phyloP scores from a whole-genome alignment of 2,329 filamentous ascomycete genomes.

The Cladobotryum mycophilum region DNA sequence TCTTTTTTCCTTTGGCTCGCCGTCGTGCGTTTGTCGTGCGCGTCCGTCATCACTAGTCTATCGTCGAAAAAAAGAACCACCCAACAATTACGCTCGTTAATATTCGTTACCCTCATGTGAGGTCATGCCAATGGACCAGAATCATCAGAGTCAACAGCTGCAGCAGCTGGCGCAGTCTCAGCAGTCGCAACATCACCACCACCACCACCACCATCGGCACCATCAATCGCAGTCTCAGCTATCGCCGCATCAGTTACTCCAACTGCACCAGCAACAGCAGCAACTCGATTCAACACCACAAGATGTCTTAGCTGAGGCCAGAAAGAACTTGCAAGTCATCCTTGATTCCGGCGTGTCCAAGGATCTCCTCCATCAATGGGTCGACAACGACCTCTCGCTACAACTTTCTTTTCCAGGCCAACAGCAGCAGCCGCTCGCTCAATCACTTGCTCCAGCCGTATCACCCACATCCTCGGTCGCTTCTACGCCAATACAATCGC shows the following conservation, averaged over 20 bases:
- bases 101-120: slow-evolving; percentile 16
- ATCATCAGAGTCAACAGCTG: slow-evolving; percentile 19
- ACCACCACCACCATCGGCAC: slow-evolving; percentile 1
- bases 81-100: slow-evolving; percentile 15
- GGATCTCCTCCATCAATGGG: slow-evolving; percentile 36
- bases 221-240: slow-evolving; percentile 9
- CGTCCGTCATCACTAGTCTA: background rate
- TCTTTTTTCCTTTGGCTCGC: slow-evolving; percentile 10
- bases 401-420: slow-evolving; percentile 22
- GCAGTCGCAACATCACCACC: slow-evolving; percentile 8
- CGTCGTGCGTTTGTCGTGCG: background rate
- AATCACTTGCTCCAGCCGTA: slow-evolving; percentile 2
- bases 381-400: slow-evolving; percentile 32
- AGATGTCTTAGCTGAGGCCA: slow-evolving; percentile 39
- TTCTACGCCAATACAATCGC: slow-evolving; percentile 13
- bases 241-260: slow-evolving; percentile 5
- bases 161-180: slow-evolving; percentile 19
- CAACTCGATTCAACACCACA: slow-evolving; percentile 30
- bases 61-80: background rate
- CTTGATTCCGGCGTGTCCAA: slow-evolving; percentile 41
- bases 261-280: slow-evolving; percentile 15
- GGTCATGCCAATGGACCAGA: slow-evolving; percentile 25
- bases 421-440: slow-evolving; percentile 1
- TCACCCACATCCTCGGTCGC: slow-evolving; percentile 8
- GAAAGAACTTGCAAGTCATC: slow-evolving; percentile 39